Evolutionary conservation across 331 rosid species (phyloP).

Genomic region (Acacia concinna): DNA sequence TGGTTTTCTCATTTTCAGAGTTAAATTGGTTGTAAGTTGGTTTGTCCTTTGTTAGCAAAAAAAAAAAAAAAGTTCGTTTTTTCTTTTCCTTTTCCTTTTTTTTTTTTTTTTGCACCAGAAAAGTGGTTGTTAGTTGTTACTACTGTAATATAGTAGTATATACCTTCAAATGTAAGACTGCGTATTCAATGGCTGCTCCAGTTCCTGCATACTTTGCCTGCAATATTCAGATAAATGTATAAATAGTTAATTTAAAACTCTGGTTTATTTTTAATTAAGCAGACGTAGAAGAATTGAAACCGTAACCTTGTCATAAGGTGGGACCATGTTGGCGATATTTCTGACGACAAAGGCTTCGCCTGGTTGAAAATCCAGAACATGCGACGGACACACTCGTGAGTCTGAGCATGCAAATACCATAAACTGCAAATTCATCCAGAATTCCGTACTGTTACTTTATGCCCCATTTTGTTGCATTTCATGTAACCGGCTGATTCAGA

Average conservation of each 20-base stretch:
- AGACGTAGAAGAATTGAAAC: not conserved
- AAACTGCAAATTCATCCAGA: no score
- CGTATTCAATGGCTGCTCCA: constrained; percentile 99
- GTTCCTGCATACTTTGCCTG: constrained; percentile 79
- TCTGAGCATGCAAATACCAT: constrained; percentile 98
- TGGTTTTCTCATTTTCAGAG: no score
- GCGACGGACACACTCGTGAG: constrained; percentile 96
- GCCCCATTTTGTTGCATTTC: no score
- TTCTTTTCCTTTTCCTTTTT: no score
- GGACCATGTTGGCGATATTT: constrained; percentile 98
- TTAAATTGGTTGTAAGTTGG: no score
- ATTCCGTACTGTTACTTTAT: no score
- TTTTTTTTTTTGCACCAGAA: no score
- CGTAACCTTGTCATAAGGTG: constrained; percentile 79
- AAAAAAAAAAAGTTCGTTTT: no score
- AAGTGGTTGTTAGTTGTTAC: no score
- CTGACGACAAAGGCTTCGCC: constrained; percentile 94
- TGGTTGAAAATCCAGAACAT: constrained; percentile 83
- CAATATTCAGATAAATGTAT: not conserved
- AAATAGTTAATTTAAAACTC: not conserved
- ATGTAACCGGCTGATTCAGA: no score
- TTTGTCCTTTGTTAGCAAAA: no score
- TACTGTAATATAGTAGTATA: no score
- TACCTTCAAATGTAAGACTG: constrained; percentile 81
- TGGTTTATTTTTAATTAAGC: not conserved